Evolutionary conservation across 2,329 filamentous ascomycete genomes (phyloP).

Genomic region (Rutstroemia sydowiana): DNA sequence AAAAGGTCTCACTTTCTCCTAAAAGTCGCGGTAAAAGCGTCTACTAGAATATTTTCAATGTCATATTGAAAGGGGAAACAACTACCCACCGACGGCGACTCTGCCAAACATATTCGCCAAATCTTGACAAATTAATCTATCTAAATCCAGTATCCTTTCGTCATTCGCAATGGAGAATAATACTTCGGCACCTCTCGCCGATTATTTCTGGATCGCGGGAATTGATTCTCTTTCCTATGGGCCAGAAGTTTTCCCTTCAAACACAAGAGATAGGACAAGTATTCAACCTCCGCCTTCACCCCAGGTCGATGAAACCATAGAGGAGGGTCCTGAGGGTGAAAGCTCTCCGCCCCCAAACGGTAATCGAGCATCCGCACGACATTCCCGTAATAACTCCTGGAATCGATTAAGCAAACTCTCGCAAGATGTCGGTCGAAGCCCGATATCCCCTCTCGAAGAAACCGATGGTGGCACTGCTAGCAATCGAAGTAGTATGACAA

Average conservation of each 20-base stretch:
- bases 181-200: slow-evolving; percentile 58
- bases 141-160: not conserved
- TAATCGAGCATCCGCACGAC: slow-evolving; percentile 37
- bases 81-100: slow-evolving; percentile 1
- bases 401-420: slow-evolving; percentile 51
- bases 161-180: slow-evolving; percentile 27
- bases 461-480: slow-evolving; percentile 39
- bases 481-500: slow-evolving; percentile 60
- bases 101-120: slow-evolving; percentile 1
- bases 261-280: slow-evolving; percentile 5
- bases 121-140: not conserved
- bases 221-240: slow-evolving; percentile 61
- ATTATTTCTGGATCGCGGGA: slow-evolving; percentile 71
- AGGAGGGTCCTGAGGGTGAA: slow-evolving; percentile 49
- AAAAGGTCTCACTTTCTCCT: not conserved
- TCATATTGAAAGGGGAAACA: slow-evolving; percentile 9
- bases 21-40: slow-evolving; percentile 8
- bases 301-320: slow-evolving; percentile 50
- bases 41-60: slow-evolving; percentile 2
- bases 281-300: slow-evolving; percentile 23
- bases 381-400: slow-evolving; percentile 54
- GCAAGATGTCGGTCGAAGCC: slow-evolving; percentile 42
- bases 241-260: slow-evolving; percentile 39
- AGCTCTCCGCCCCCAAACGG: slow-evolving; percentile 17
- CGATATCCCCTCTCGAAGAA: slow-evolving; percentile 51